Evolutionary conservation across 306 rosid genomes (phyloP), one percentile per base, ranked within the genome.

Genomic region (Citrullus colocynthis): DNA sequence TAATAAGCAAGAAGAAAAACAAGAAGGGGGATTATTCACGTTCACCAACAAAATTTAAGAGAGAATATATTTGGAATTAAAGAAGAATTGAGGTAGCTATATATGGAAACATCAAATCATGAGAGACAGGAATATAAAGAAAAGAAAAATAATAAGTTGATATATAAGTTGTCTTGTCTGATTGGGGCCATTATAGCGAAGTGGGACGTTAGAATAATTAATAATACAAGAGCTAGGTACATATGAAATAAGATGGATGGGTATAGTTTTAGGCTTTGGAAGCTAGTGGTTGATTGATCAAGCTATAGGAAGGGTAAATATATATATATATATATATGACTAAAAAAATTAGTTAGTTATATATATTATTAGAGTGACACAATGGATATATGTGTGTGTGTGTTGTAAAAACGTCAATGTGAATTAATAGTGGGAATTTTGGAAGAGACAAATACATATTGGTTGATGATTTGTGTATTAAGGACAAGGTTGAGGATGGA

Each of bases 361-460:
- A 32, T 32, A 32, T 39, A 39, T 39, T 39, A 39, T 7, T 39
- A 39, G 44, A 39, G 8, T 32, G 36, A 32, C 36, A 39, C 44
- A 4, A 39, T 39, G 44, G 44, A 39, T 39, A 39, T 39, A 57
- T 24, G 28, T 24, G 28, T 24, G 28, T 24, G 28, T 24, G 28
- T 24, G 28, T 24, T 24, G 28, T 24, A 57, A 57, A 62, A 62
- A 63, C 42, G 41, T 14, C 41, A 61, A 61, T 51, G 55, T 51
- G 55, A 59, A 60, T 11, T 28, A 30, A 52, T 48, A 61, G 41
- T 64, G 72, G 49, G 49, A 65, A 65, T 17, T 66, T 64, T 81
- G 85, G 91, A 82, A 84, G 81, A 84, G 90, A 86, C 88, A 90
- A 86, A 86, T 87, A 86, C 79, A 85, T 81, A 75, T 84, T 89